Base-by-base conservation (phyloP, 2,329 filamentous ascomycete genomes). In the Colletotrichum kahawae region DNA sequence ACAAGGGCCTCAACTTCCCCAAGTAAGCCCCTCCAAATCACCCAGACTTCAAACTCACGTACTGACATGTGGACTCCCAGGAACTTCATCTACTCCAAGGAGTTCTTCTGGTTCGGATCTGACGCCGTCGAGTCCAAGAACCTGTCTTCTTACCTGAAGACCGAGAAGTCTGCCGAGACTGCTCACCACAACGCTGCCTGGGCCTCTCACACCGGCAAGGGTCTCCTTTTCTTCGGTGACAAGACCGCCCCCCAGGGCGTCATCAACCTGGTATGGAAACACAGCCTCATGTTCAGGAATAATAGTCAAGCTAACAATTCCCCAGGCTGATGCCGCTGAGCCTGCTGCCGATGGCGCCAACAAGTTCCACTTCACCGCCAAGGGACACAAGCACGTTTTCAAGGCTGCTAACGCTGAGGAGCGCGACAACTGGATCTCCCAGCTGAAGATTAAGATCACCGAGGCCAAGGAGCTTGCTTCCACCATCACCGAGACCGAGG, bases 151-250 rank as follows among this genome's bases (percentile, higher is more conserved):
- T 98, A 96, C 89, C 90, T 97, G 80, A 95, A 95, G 87, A 93
- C 92, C 81, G 95, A 98, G 91, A 98, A 98, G 93, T 90, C 93
- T 71, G 90, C 93, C 69, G 89, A 90, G 77, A 85, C 93, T 78
- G 93, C 94, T 76, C 93, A 97, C 88, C 90, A 94, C 79, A 93
- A 94, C 80, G 93, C 92, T 79, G 94, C 97, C 43, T 98, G 97
- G 95, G 95, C 96, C 77, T 93, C 92, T 79, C 92, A 98, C 90
- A 98, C 96, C 75, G 96, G 96, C 85, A 98, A 98, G 90, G 97
- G 97, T 82, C 93, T 98, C 24, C 89, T 98, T 56, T 98, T 97
- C 90, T 94, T 95, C 86, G 93, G 94, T 82, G 94, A 98, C 87
- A 98, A 97, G 92, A 89, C 91, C 78, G 90, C 91, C 75, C 75